Base-by-base conservation (phyloP, 208 protist species). In the Leishmania martiniquensis region DNA sequence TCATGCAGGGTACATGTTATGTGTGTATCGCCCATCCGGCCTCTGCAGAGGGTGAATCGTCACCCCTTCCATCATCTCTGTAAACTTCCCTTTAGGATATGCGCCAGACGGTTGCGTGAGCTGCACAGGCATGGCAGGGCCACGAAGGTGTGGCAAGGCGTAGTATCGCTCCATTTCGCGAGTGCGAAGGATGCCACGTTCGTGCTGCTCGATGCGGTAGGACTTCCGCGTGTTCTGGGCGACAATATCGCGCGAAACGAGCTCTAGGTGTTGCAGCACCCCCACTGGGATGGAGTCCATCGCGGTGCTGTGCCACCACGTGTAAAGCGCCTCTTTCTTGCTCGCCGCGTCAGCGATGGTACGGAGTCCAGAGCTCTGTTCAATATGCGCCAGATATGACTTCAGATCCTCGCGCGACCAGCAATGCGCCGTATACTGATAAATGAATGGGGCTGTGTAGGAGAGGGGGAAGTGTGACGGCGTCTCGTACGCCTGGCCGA, bases 161-260 rank as follows among this genome's bases (percentile, higher is more conserved):
- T 95, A 95, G 75, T 95, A 95, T 15, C 88, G 84, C 85, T 86
- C 87, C 91, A 95, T 95, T 49, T 91, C 85, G 9, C 74, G 76
- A 7, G 89, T 93, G 17, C 91, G 85, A 52, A 95, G 80, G 22
- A 93, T 79, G 1, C 85, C 88, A 32, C 55, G 77, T 73, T 76
- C 60, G 71, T 95, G 91, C 63, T 86, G 75, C 62, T 83, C 59
- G 29, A 47, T 75, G 17, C 91, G 80, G 77, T 87, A 88, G 44
- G 76, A 54, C 69, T 82, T 85, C 32, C 86, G 83, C 42, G 57
- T 73, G 72, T 95, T 92, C 42, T 95, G 84, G 45, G 63, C 69
- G 5, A 93, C 86, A 54, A 95, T 83, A 60, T 95, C 91, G 15
- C 75, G 29, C 2, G 82, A 68, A 2, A 95, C 84, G 59, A 95